A percentile compares a stretch with the other conserved stretches of the same genome.
These are phyloP conservation scores for Petasospora fabianii DNA, from an alignment of 1,139 yeast species.

Conservation along the genomic window DNA sequence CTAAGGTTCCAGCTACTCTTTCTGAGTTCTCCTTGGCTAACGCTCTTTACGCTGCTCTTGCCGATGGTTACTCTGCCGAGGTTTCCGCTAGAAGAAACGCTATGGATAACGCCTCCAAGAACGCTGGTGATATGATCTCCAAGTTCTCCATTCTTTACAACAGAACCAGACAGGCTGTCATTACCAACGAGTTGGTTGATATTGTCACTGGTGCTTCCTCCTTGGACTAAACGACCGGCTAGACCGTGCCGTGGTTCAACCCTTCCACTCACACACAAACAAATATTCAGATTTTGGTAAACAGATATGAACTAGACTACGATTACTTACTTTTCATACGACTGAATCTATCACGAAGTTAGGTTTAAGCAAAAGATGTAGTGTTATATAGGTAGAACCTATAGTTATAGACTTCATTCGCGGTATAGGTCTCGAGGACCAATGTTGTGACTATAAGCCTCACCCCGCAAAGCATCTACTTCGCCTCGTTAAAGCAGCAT, in stretches of 20 bases:
- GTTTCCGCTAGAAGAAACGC: slow-evolving; percentile 99
- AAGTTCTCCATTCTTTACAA: slow-evolving; percentile 94
- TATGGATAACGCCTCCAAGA: slow-evolving; percentile 99
- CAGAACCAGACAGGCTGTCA: slow-evolving; percentile 99
- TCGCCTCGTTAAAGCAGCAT: too few relatives aligned
- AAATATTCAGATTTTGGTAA: slow-evolving; percentile 1
- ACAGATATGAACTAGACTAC: slow-evolving; percentile 15
- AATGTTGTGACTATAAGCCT: neutral
- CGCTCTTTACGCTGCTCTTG: slow-evolving; percentile 86
- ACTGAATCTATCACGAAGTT: slow-evolving; percentile 2
- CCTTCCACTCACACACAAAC: neutral
- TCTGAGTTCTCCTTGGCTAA: slow-evolving; percentile 89
- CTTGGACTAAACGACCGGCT: slow-evolving; percentile 56
- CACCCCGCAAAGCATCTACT: too few relatives aligned
- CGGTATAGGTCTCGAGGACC: neutral
- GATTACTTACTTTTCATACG: slow-evolving; percentile 3
- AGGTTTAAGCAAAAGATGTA: neutral
- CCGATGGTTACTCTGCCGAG: slow-evolving; percentile 98
- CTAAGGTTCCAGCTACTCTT: slow-evolving; percentile 52
- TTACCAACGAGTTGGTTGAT: slow-evolving; percentile 98
- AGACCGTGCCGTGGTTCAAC: too few relatives aligned
- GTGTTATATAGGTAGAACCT: neutral
- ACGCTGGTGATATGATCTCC: slow-evolving; percentile 98
- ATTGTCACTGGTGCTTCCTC: slow-evolving; percentile 99
- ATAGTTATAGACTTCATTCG: too few relatives aligned